Conservation (phyloP, 495 filamentous ascomycete genomes). For the Clohesyomyces aquaticus region DNA sequence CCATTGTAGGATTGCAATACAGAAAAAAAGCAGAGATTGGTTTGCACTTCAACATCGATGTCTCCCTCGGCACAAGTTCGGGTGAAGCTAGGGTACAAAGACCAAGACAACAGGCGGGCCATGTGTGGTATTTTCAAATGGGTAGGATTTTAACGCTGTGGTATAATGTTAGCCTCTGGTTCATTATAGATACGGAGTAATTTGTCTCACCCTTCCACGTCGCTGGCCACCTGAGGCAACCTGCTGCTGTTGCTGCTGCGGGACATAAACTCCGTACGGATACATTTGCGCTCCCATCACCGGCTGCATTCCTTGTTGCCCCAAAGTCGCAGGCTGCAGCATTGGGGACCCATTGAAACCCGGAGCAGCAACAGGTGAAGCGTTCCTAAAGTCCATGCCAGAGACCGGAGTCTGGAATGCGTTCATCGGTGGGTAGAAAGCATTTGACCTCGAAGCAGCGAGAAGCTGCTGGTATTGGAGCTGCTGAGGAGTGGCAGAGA, state of each 20-base stretch:
- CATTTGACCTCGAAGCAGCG: constrained; percentile 38
- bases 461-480: constrained; percentile 66
- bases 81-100: constrained; percentile 4
- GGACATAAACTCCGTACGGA: constrained; percentile 37
- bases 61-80: constrained; percentile 5
- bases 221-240: constrained; percentile 30
- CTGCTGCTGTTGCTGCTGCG: constrained; percentile 35
- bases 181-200: too few relatives aligned
- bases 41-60: too few relatives aligned
- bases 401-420: constrained; percentile 31
- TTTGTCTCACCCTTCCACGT: constrained; percentile 36
- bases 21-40: background rate
- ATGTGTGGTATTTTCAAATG: too few relatives aligned
- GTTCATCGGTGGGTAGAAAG: constrained; percentile 34
- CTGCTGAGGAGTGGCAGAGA: constrained; percentile 58
- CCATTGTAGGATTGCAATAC: background rate
- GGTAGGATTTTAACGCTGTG: constrained; percentile 17
- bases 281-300: constrained; percentile 38
- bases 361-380: constrained; percentile 23
- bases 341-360: constrained; percentile 36
- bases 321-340: constrained; percentile 32
- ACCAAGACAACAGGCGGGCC: too few relatives aligned
- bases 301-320: constrained; percentile 24
- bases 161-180: too few relatives aligned
- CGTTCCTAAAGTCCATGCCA: constrained; percentile 36